Base-by-base conservation (phyloP, 2,329 filamentous ascomycete genomes). In the Fusarium floridanum region DNA sequence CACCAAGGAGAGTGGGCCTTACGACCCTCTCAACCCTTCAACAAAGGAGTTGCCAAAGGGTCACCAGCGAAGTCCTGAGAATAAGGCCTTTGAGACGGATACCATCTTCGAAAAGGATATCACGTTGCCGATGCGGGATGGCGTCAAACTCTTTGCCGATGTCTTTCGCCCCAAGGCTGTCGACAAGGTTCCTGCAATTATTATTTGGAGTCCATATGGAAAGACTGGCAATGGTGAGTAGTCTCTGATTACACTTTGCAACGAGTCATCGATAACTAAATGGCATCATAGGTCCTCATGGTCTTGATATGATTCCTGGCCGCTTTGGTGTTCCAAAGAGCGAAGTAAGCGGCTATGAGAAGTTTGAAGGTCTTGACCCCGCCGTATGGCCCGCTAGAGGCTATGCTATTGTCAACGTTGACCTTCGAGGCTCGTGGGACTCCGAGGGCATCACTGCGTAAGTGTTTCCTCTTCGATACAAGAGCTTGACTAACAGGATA, bases 341-440 rank as follows among this genome's bases (percentile, higher is more conserved):
- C 12, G 20, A 36, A 16, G 48, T 72, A 0, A 72, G 70, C 20
- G 70, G 70, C 6, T 39, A 70, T 1, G 70, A 73, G n/a, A 73
- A 73, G 32, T 73, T 73, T 2, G 70, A 73, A 6, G 70, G 66
- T 3, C 70, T 70, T 0, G 70, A 73, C n/a, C 70, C 70, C 16
- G 70, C 70, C 5, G 69, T 61, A 32, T 73, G 70, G 70, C 61
- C 68, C 1, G 69, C 73, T 2, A 43, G 70, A 6, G 71, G 71
- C 6, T 73, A 73, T 17, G 71, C 71, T 0, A 71, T 73, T 9
- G 70, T 67, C 1, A 36, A 55, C 1, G 66, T 73, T 16, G 70
- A 72, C 32, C 66, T 67, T 2, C 34, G 71, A 7, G 71, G 71
- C 0, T 61, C 53, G 0, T 68, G 41, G 48, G 53, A 68, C 55